phyloP scores from a whole-genome alignment of 2,329 filamentous ascomycete species.

The Lasiodiplodia sp. region DNA sequence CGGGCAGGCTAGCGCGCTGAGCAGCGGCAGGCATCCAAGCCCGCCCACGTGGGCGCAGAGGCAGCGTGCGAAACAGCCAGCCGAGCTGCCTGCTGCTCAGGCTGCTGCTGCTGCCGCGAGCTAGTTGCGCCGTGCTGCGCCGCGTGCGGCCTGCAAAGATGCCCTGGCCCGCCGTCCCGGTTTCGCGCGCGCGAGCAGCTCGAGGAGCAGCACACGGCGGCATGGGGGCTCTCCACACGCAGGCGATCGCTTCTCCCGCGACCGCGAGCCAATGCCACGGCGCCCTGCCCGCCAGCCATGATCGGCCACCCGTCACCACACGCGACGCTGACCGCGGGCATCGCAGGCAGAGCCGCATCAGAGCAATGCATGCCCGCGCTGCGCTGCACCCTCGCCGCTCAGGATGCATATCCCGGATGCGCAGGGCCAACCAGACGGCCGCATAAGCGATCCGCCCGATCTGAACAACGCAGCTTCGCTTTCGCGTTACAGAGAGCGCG shows the following conservation, averaged over 20 bases:
- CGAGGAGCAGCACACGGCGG: constrained; percentile 9
- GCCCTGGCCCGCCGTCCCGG: constrained; percentile 8
- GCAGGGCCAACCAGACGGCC: constrained; percentile 10
- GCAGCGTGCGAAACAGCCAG: constrained; percentile 8
- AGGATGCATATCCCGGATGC: constrained; percentile 3
- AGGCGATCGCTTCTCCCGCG: constrained; percentile 13
- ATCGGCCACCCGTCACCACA: background rate
- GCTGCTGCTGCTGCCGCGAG: background rate
- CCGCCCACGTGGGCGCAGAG: constrained; percentile 22
- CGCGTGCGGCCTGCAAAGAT: constrained; percentile 14
- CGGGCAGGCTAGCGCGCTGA: constrained; percentile 14
- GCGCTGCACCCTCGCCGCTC: background rate
- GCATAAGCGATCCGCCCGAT: constrained; percentile 28
- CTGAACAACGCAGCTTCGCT: constrained; percentile 18
- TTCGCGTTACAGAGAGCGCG: constrained; percentile 14
- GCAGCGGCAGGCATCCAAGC: constrained; percentile 25
- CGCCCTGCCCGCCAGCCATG: constrained; percentile 2
- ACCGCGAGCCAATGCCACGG: constrained; percentile 24
- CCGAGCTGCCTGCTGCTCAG: background rate
- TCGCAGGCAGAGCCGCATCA: background rate
- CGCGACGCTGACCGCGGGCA: background rate
- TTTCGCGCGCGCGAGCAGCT: constrained; percentile 23
- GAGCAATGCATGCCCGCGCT: background rate
- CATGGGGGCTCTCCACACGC: constrained; percentile 5
- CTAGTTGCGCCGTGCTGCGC: constrained; percentile 2